Conservation (phyloP, 1,284 basidiomycete genomes). For the Tremellales sp. region DNA sequence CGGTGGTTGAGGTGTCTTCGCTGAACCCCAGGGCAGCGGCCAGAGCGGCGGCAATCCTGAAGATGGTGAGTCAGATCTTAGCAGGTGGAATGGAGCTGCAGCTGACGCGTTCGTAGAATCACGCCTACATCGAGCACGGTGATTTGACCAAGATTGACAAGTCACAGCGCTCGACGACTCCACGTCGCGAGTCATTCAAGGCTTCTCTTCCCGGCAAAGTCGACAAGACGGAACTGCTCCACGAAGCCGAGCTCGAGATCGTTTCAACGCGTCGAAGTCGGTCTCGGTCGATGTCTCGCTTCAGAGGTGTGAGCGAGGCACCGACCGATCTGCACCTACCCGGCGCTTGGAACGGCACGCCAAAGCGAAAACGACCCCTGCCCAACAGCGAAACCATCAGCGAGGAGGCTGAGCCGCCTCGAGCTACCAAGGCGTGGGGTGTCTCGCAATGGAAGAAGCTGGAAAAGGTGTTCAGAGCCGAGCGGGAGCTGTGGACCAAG, state of each 20-base stretch:
- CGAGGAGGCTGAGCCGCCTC: background rate
- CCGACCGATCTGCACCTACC: conserved; percentile 16
- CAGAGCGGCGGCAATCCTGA: conserved; percentile 81
- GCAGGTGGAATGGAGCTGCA: background rate
- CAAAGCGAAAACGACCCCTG: conserved; percentile 14
- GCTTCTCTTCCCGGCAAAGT: conserved; percentile 33
- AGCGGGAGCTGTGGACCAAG: conserved; percentile 26
- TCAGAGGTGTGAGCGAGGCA: conserved; percentile 4
- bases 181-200: conserved; percentile 31
- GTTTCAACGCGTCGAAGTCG: conserved; percentile 16
- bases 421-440: conserved; percentile 23
- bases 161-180: conserved; percentile 1
- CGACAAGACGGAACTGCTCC: conserved; percentile 51
- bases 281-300: conserved; percentile 5
- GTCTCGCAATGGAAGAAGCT: conserved; percentile 38
- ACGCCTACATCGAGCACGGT: conserved; percentile 72
- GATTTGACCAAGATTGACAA: conserved; percentile 21
- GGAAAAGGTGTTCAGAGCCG: conserved; percentile 26
- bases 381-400: background rate
- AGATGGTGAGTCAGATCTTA: conserved; percentile 57
- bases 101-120: conserved; percentile 57
- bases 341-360: conserved; percentile 23
- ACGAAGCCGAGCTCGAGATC: conserved; percentile 59
- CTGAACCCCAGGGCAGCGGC: conserved; percentile 77
- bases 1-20: conserved; percentile 70